Percentiles rank a stretch among this genome's conserved stretches.
Conservation (phyloP, 116 monocot genomes). For the Dioscorea cayenensis region DNA sequence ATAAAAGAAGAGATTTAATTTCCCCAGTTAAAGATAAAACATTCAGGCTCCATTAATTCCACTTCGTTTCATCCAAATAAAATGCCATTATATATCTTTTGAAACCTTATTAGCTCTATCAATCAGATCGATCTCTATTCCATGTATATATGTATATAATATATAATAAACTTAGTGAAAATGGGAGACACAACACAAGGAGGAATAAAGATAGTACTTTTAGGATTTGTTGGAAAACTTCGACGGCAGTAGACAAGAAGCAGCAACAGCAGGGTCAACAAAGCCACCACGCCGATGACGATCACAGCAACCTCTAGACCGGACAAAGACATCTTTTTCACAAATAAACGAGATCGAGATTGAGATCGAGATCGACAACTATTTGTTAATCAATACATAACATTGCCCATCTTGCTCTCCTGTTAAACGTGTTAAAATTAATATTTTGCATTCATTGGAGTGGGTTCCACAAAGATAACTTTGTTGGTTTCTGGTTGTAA, state of each 20-base stretch:
- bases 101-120: neutral
- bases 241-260: constrained; percentile 3
- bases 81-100: neutral
- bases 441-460: too few species aligned
- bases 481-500: too few species aligned
- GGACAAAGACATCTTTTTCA: too few species aligned
- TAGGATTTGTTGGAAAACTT: neutral
- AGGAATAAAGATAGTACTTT: neutral
- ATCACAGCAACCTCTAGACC: constrained; percentile 10
- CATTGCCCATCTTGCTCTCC: too few species aligned
- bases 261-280: constrained; percentile 6
- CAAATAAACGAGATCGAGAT: too few species aligned
- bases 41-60: too few species aligned
- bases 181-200: neutral
- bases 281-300: constrained; percentile 7
- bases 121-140: neutral
- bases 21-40: too few species aligned
- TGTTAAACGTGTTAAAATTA: too few species aligned
- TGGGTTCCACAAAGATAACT: too few species aligned
- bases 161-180: neutral
- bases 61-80: neutral
- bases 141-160: neutral
- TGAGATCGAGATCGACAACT: too few species aligned
- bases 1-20: too few species aligned
- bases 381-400: too few species aligned